Evolutionary conservation across 306 rosid genomes (phyloP).

Genomic region (Geum urbanum): DNA sequence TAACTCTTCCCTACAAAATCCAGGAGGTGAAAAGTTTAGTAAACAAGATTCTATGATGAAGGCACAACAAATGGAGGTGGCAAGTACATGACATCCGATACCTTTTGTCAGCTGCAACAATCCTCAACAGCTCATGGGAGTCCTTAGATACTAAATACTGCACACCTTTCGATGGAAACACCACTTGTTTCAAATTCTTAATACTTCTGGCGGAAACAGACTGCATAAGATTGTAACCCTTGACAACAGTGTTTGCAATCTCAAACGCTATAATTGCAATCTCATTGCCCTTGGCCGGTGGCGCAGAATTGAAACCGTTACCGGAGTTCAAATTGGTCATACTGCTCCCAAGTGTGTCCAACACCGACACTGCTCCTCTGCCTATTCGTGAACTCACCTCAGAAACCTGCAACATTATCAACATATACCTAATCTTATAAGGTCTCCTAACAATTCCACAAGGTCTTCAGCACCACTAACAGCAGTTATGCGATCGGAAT

Average conservation of each 20-base stretch:
- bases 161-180: conserved; percentile 59
- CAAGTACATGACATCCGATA: conserved; percentile 21
- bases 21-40: not conserved
- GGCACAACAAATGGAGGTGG: conserved; percentile 16
- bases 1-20: conserved; percentile 61
- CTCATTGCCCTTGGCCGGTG: conserved; percentile 63
- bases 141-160: conserved; percentile 71
- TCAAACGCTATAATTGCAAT: conserved; percentile 71
- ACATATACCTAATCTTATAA: not conserved
- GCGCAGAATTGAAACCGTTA: conserved; percentile 55
- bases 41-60: not conserved
- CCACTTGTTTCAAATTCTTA: conserved; percentile 60
- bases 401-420: conserved; percentile 56
- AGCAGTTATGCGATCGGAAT: too few relatives aligned
- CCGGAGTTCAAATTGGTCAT: conserved; percentile 68
- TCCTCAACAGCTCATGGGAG: conserved; percentile 51
- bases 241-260: conserved; percentile 81
- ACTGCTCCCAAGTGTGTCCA: conserved; percentile 95
- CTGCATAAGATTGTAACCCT: conserved; percentile 70
- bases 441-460: too few relatives aligned
- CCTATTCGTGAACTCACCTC: conserved; percentile 75
- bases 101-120: conserved; percentile 80
- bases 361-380: conserved; percentile 69
- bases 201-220: conserved; percentile 58
- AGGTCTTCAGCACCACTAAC: too few relatives aligned